Evolutionary conservation across 768 basidiomycete species (phyloP), one percentile per base, ranked within the genome.

Genomic region (Tulasnella sp.): DNA sequence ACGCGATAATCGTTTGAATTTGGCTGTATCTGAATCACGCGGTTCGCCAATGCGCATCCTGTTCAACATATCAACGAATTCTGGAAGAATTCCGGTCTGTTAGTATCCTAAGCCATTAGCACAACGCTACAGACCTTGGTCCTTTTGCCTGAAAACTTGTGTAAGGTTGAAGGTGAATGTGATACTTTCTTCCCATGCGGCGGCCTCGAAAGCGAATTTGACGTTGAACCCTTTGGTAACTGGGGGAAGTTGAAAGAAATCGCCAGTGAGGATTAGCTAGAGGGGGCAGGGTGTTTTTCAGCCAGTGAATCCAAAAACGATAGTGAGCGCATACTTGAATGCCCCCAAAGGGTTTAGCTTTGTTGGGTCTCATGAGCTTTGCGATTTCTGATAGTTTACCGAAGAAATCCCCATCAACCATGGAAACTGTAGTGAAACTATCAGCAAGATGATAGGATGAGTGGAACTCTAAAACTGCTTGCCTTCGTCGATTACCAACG

Each of bases 161-260:
- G 87, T 93, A 31, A 99, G 76, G 66, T 97, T 98, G 66, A 90
- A 92, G 0, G 84, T 91, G 60, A 83, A 75, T 59, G 83, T 72
- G 62, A 99, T 78, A 2, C 82, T 73, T 62, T 82, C 69, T 34
- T 69, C 71, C 96, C 96, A 97, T 53, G 71, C 68, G 15, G 77
- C 70, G 0, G 91, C 92, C 65, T 99, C 92, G 65, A 99, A 99
- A 1, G 89, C 90, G 64, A 97, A 98, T 65, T 83, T 89, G 51
- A 69, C 61, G 0, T 67, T 67, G n/a, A 66, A 65, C 23, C 76
- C 74, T 67, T 83, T 92, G 6, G 74, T 73, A 0, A 98, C 92
- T 2, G 96, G 96, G 0, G 96, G 96, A 4, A 99, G 78, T 67
- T 99, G 94, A 72, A 98, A 97, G 72, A 98, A 98, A 67, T 99